Base-by-base conservation (phyloP, 495 filamentous ascomycete species). In the Glarea lozoyensis region DNA sequence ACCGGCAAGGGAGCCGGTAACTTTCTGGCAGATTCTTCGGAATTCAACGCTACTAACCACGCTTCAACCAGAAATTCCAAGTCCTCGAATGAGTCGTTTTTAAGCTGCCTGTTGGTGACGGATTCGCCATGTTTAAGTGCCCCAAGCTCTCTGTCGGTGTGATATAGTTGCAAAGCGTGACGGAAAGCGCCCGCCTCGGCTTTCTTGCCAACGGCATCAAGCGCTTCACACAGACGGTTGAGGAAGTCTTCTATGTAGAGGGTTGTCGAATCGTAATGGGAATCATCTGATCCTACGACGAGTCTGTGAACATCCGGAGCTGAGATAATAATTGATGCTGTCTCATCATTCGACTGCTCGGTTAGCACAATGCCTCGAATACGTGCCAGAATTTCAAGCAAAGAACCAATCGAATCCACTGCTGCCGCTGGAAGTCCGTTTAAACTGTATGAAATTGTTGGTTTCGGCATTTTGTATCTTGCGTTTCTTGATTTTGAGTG, bases 41-140 rank as follows among this genome's bases (percentile, higher is more conserved):
- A 66, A 39, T 68, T 68, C 21, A 66, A 54, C 4, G 65, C 43
- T 46, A 65, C 63, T 9, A 68, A 54, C 48, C 56, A 65, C 33
- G 61, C 56, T 18, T 46, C 56, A 6, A 46, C 36, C 10, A 60
- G 43, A 34, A 63, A 61, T 29, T 4, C 33, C 13, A 37, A 37
- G 20, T 37, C 34, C 34, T 16, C 34, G 34, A 37, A 37, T 11
- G 25, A 29, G 25, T 29, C 25, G 25, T 29, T 29, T 7, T n/a
- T 29, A n/a, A 29, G 25, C 25, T 29, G 25, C n/a, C 25, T 7
- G 25, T 29, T 29, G n/a, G 25, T 7, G 25, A 29, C n/a, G 7
- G n/a, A 29, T n/a, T 29, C 25, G 25, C 25, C 25, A 29, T 7
- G 25, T 29, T n/a, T n/a, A 29, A 29, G 25, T 7, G 25, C 7